phyloP scores from a whole-genome alignment of 2,329 filamentous ascomycete genomes.

The Huntiella bhutanensis region DNA sequence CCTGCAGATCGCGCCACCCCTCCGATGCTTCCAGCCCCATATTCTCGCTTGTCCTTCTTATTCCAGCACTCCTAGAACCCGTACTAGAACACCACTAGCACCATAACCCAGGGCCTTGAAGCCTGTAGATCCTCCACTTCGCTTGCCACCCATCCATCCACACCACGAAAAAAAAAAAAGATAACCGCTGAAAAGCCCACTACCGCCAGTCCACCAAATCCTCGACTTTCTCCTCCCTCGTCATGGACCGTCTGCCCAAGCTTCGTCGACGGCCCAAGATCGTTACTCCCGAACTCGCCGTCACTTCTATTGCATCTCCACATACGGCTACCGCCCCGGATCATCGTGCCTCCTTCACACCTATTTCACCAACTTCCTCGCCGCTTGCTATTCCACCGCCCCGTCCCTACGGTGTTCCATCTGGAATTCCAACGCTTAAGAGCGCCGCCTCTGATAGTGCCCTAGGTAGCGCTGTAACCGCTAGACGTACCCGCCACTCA shows the following conservation, averaged over 20 bases:
- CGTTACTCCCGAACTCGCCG: conserved; percentile 1
- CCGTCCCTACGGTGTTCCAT: conserved; percentile 11
- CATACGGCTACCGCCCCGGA: conserved; percentile 2
- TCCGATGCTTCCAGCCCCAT: too few relatives aligned
- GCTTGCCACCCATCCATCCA: too few relatives aligned
- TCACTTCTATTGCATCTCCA: conserved; percentile 2
- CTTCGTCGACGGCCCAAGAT: conserved; percentile 25
- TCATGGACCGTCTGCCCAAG: conserved; percentile 25
- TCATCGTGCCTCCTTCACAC: conserved; percentile 1
- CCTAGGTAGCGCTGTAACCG: conserved; percentile 1
- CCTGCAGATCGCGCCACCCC: too few relatives aligned
- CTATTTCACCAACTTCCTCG: conserved; percentile 14
- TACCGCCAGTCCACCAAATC: background rate
- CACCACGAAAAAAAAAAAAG: background rate
- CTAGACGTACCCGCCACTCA: background rate
- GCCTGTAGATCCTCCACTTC: too few relatives aligned
- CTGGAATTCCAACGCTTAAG: conserved; percentile 9
- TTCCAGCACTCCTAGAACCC: too few relatives aligned
- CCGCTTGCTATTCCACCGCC: conserved; percentile 13
- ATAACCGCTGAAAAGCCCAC: background rate
- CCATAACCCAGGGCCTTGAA: too few relatives aligned
- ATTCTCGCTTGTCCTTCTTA: too few relatives aligned
- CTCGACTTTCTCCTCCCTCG: too few relatives aligned
- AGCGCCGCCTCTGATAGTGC: conserved; percentile 6
- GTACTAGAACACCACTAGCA: too few relatives aligned